Evolutionary conservation across 768 basidiomycete genomes (phyloP).

Genomic region (Pleurotus sapidus): DNA sequence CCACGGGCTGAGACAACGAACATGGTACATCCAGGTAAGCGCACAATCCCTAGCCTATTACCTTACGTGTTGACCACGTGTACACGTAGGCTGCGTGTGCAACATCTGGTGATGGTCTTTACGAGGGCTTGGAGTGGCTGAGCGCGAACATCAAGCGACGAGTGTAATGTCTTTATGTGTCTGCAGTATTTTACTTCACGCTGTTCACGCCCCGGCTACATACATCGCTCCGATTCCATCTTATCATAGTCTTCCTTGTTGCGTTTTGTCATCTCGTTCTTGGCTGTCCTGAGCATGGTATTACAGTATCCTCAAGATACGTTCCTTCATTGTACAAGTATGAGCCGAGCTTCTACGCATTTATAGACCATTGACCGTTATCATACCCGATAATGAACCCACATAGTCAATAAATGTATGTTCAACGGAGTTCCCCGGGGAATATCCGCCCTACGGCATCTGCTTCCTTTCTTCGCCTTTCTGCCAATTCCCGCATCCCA

Average conservation of each 20-base stretch:
- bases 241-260: slow-evolving; percentile 27
- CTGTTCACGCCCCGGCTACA: slow-evolving; percentile 57
- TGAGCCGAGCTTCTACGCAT: slow-evolving; percentile 12
- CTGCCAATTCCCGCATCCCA: slow-evolving; percentile 60
- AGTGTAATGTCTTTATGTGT: slow-evolving; percentile 46
- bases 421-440: slow-evolving; percentile 62
- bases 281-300: slow-evolving; percentile 15
- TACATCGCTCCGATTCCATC: slow-evolving; percentile 39
- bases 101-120: slow-evolving; percentile 96
- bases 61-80: slow-evolving; percentile 14
- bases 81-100: slow-evolving; percentile 86
- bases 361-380: slow-evolving; percentile 31
- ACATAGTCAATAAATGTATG: not conserved
- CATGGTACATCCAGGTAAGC: slow-evolving; percentile 92
- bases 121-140: slow-evolving; percentile 98
- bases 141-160: slow-evolving; percentile 87
- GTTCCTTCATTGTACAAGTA: slow-evolving; percentile 27
- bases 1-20: slow-evolving; percentile 93
- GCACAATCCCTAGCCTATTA: not conserved
- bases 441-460: slow-evolving; percentile 74
- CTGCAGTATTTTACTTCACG: slow-evolving; percentile 48
- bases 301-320: slow-evolving; percentile 4
- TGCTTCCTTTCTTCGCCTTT: slow-evolving; percentile 73
- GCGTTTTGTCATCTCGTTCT: slow-evolving; percentile 16
- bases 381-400: slow-evolving; percentile 9